phyloP scores from a whole-genome alignment of 768 basidiomycete genomes.

The Tylopilus sp. region DNA sequence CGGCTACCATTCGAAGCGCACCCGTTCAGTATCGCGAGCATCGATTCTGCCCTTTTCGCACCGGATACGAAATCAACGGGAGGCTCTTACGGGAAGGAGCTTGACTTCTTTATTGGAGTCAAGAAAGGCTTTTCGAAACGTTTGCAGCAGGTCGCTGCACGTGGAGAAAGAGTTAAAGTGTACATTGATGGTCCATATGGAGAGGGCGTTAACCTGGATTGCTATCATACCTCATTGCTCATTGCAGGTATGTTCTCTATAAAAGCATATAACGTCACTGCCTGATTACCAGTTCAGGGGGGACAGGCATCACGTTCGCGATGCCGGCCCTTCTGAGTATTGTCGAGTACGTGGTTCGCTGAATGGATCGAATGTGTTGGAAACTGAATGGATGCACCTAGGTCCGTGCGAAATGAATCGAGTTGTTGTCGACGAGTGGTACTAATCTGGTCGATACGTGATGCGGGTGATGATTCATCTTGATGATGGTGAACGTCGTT shows the following conservation, averaged over 20 bases:
- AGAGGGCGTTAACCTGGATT: slow-evolving; percentile 30
- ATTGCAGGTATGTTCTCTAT: slow-evolving; percentile 38
- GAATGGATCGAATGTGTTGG: background rate
- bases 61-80: background rate
- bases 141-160: slow-evolving; percentile 33
- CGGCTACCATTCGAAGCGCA: slow-evolving; percentile 46
- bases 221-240: slow-evolving; percentile 43
- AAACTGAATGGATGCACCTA: background rate
- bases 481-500: too few relatives aligned
- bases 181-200: slow-evolving; percentile 43
- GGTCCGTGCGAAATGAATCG: slow-evolving; percentile 15
- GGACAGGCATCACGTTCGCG: slow-evolving; percentile 48
- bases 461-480: slow-evolving; percentile 30
- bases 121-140: slow-evolving; percentile 57
- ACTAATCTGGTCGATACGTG: slow-evolving; percentile 44
- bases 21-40: slow-evolving; percentile 55
- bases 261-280: background rate
- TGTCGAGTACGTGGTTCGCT: slow-evolving; percentile 33
- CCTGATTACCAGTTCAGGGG: slow-evolving; percentile 31
- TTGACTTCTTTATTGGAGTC: slow-evolving; percentile 58
- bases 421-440: slow-evolving; percentile 32
- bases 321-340: slow-evolving; percentile 43
- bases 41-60: slow-evolving; percentile 21
- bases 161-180: slow-evolving; percentile 28
- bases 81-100: slow-evolving; percentile 29